Evolutionary conservation across 1,139 yeast species (phyloP).

Genomic region (Saccharomyces hybrid): DNA sequence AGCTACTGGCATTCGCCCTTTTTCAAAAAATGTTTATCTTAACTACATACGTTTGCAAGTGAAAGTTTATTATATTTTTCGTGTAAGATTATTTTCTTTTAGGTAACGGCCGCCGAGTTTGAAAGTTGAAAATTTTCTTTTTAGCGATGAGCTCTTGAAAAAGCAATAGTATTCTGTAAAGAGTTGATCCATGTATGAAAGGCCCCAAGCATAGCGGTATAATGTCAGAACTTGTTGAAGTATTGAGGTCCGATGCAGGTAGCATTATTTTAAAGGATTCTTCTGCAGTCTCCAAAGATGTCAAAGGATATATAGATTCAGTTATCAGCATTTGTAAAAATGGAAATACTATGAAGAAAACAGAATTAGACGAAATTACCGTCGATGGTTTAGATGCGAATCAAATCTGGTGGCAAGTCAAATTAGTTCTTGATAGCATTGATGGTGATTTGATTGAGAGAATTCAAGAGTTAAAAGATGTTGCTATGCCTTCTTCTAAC

Average conservation of each 20-base stretch:
- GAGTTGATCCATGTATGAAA: background rate
- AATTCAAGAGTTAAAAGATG: slow-evolving; percentile 38
- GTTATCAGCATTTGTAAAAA: slow-evolving; percentile 20
- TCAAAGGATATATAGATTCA: slow-evolving; percentile 26
- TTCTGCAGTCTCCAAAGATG: slow-evolving; percentile 14
- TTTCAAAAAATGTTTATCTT: no score
- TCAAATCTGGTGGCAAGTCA: slow-evolving; percentile 91
- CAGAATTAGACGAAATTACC: slow-evolving; percentile 73
- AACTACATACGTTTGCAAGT: no score
- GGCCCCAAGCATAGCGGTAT: background rate
- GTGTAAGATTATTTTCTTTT: background rate
- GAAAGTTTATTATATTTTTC: background rate
- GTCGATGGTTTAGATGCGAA: slow-evolving; percentile 83
- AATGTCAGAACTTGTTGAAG: slow-evolving; percentile 16
- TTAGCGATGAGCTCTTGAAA: background rate
- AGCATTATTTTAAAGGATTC: slow-evolving; percentile 17
- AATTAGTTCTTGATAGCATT: slow-evolving; percentile 68
- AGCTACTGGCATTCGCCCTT: no score
- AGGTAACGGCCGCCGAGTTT: background rate
- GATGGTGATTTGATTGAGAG: slow-evolving; percentile 48
- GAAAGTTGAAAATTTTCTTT: background rate
- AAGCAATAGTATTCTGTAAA: background rate
- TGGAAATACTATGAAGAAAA: slow-evolving; percentile 36
- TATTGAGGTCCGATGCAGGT: slow-evolving; percentile 15
- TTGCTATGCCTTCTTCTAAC: slow-evolving; percentile 16